These are phyloP conservation scores for Pyrenochaeta sp. DNA, from an alignment of 2,329 filamentous ascomycete species.

Conservation along the genomic window DNA sequence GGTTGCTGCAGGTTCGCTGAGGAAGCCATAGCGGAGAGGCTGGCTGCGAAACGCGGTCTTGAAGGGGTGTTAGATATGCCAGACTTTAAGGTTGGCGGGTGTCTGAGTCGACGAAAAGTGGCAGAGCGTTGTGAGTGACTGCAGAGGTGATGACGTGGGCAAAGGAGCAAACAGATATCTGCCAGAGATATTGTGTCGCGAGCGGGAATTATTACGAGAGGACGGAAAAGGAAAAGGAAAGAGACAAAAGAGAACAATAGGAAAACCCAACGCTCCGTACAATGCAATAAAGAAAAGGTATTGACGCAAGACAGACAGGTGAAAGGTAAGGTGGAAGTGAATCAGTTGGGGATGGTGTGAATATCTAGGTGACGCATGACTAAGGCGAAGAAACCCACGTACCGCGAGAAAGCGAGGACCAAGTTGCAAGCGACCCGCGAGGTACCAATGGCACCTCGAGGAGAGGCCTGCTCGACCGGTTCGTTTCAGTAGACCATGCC, in stretches of 20 bases:
- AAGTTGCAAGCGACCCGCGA: constrained; percentile 42
- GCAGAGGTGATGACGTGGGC: too few relatives aligned
- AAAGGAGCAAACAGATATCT: constrained; percentile 34
- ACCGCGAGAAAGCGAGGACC: constrained; percentile 51
- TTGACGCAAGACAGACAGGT: constrained; percentile 26
- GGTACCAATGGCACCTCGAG: constrained; percentile 49
- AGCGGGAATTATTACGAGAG: constrained; percentile 30
- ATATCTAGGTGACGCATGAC: constrained; percentile 37
- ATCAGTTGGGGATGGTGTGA: constrained; percentile 23
- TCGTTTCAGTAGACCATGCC: constrained; percentile 53
- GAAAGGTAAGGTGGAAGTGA: constrained; percentile 10
- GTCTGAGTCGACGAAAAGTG: constrained; percentile 6
- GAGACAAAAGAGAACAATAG: constrained; percentile 37
- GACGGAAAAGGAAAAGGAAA: constrained; percentile 20
- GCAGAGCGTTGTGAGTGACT: constrained; percentile 6
- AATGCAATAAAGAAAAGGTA: constrained; percentile 46
- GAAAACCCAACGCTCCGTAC: constrained; percentile 41
- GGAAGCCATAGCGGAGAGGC: constrained; percentile 53
- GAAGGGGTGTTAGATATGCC: constrained; percentile 38
- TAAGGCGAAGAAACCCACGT: constrained; percentile 42
- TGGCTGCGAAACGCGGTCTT: constrained; percentile 42
- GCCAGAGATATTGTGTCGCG: constrained; percentile 33
- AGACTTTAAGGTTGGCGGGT: constrained; percentile 4
- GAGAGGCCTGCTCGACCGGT: constrained; percentile 45
- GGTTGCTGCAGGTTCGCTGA: constrained; percentile 61